Evolutionary conservation across 495 filamentous ascomycete genomes (phyloP), one percentile per base, ranked within the genome.

Genomic region (Penicillium manginii): DNA sequence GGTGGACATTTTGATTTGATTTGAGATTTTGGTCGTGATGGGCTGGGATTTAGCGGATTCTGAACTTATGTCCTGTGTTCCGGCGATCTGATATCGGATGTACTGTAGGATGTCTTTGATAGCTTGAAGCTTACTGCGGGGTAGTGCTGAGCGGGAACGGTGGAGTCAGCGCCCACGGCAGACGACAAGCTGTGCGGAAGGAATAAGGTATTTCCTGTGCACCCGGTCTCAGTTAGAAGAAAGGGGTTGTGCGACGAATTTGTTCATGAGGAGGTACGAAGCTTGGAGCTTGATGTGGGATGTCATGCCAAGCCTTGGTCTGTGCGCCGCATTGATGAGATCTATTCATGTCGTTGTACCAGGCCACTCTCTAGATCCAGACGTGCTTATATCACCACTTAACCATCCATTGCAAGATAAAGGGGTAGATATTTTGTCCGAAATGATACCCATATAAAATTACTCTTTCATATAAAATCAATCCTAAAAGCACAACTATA

Each of bases 251-350:
- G 45, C 45, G 5, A 47, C 42, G 35, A 39, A 12, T 39, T 4
- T 14, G 40, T 9, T 10, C 6, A 43, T 17, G 15, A 17, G 40
- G 40, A 43, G 17, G 40, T 43, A 54, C 35, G 22, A 42, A 45
- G 35, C 35, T 45, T 26, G 10, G 19, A 42, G 19, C 15, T 48
- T 45, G 48, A 52, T 49, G 57, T 58, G 57, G 61, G 71, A 70
- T 71, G 68, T 69, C 63, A 74, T 69, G 73, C 73, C 73, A 75
- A 76, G 73, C 62, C 63, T 63, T 76, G 73, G 73, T 69, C 72
- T 65, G 73, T 76, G 73, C 73, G 35, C 26, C 6, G 26, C 4
- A 29, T 0, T 29, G 26, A 8, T 29, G 26, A 29, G 26, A 8
- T 29, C 26, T 8, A 29, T 29, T 8, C 2, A 5, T 5, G 6